These are phyloP conservation scores for Scutellaria barbata DNA, from an alignment of 257 asterid genomes.

Conservation along the genomic window DNA sequence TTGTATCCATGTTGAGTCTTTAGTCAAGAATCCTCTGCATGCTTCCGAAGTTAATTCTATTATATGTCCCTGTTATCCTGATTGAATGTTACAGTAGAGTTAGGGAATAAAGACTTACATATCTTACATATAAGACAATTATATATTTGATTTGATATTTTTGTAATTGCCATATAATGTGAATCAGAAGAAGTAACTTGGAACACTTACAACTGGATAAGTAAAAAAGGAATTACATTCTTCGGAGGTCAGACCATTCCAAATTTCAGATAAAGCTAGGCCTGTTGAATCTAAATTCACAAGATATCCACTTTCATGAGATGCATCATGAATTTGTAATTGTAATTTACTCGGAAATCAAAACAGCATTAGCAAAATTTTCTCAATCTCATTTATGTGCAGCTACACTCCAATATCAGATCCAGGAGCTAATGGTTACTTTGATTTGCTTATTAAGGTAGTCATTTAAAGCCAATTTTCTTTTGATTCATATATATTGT, in stretches of 20 bases:
- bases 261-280: constrained; percentile 15
- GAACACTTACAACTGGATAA: constrained; percentile 23
- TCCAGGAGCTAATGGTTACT: constrained; percentile 82
- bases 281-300: constrained; percentile 23
- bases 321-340: constrained; percentile 29
- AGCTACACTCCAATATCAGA: constrained; percentile 98
- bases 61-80: neutral
- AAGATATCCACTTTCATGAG: constrained; percentile 16
- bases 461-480: constrained; percentile 14
- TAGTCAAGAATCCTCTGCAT: constrained; percentile 19
- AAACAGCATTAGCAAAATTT: constrained; percentile 22
- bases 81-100: constrained; percentile 12
- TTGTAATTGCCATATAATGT: constrained; percentile 14
- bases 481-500: constrained; percentile 17
- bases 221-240: constrained; percentile 22
- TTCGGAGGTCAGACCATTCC: constrained; percentile 7
- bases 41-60: constrained; percentile 9
- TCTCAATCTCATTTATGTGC: constrained; percentile 47
- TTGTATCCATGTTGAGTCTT: constrained; percentile 8
- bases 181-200: constrained; percentile 16
- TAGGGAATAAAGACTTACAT: neutral
- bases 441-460: constrained; percentile 95
- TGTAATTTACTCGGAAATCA: constrained; percentile 26
- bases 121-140: constrained; percentile 4
- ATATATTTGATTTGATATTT: constrained; percentile 23